Conservation (phyloP, 331 rosid species). For the Pyracantha coccinea region DNA sequence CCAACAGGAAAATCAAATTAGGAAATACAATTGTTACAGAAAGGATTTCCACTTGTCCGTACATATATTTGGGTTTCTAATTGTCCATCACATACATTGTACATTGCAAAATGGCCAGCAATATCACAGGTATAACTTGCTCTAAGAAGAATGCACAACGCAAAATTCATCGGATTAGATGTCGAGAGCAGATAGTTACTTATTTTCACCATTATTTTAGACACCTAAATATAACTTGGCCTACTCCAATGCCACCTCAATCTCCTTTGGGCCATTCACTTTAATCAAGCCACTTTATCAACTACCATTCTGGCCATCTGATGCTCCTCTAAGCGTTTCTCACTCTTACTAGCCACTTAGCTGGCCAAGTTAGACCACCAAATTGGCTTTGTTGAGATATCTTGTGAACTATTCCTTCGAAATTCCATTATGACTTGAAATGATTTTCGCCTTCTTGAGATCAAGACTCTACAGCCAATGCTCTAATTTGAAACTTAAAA, state of each 20-base stretch:
- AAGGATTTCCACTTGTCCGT: not conserved
- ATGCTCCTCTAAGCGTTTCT: not conserved
- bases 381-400: not conserved
- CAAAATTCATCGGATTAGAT: not conserved
- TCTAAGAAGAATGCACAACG: not conserved
- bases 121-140: not conserved
- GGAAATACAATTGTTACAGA: not conserved
- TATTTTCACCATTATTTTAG: not conserved
- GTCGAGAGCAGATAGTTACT: not conserved
- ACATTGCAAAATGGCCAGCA: not conserved
- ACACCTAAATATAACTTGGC: not conserved
- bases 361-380: not conserved
- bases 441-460: slow-evolving; percentile 1
- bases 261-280: not conserved
- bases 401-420: not conserved
- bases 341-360: not conserved
- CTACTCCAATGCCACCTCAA: not conserved
- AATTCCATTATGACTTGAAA: not conserved
- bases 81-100: not conserved
- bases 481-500: not conserved
- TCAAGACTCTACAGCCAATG: not conserved
- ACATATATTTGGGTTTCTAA: not conserved
- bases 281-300: not conserved
- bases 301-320: not conserved
- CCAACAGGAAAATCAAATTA: not conserved